Conservation (phyloP, 164 flowering plant species). For the Macadamia tetraphylla region DNA sequence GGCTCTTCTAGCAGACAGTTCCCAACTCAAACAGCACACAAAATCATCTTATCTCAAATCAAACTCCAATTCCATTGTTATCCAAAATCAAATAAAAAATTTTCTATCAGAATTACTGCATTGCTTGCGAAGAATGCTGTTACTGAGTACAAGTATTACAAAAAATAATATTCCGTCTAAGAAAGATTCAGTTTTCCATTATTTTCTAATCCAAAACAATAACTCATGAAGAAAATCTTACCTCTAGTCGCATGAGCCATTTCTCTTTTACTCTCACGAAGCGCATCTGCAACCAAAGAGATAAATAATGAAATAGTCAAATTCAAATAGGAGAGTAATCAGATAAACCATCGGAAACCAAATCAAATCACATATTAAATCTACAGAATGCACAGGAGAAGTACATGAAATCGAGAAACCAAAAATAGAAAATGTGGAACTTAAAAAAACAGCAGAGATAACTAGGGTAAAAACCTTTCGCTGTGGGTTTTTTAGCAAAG, state of each 20-base stretch:
- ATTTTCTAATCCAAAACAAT: background rate
- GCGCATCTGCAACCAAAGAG: constrained; percentile 48
- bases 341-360: background rate
- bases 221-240: constrained; percentile 11
- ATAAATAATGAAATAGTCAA: background rate
- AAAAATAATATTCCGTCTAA: no score
- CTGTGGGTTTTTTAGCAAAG: constrained; percentile 65
- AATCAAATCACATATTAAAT: background rate
- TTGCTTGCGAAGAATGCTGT: no score
- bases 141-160: no score
- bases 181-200: background rate
- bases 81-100: no score
- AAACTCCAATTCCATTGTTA: no score
- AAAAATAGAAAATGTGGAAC: background rate
- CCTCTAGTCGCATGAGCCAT: constrained; percentile 82
- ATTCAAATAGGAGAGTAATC: background rate
- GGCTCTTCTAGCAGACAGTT: no score
- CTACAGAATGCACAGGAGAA: no score
- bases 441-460: background rate
- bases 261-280: constrained; percentile 76
- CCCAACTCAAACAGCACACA: no score
- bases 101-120: no score
- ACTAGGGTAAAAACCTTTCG: constrained; percentile 52
- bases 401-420: background rate
- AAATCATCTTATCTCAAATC: no score